phyloP scores from a whole-genome alignment of 2,329 filamentous ascomycete species.

The Tolypocladium capitatum region DNA sequence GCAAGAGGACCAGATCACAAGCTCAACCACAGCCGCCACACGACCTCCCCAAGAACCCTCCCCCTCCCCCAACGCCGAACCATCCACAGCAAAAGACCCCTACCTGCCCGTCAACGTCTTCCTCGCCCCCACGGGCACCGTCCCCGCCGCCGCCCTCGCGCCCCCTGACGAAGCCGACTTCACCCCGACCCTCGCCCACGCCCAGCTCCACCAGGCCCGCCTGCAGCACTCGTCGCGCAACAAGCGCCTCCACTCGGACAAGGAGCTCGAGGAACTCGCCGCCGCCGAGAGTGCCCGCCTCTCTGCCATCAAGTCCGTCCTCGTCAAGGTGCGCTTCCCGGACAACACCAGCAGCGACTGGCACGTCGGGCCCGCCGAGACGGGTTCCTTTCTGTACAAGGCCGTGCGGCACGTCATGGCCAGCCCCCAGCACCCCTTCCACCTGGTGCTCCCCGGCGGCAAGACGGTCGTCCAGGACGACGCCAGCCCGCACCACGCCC shows the following conservation, averaged over 20 bases:
- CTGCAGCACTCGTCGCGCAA: conserved; percentile 53
- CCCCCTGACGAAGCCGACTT: conserved; percentile 62
- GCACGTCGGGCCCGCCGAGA: conserved; percentile 54
- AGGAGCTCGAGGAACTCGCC: conserved; percentile 60
- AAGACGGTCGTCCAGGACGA: conserved; percentile 36
- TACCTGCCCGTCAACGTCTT: conserved; percentile 55
- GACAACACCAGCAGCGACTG: conserved; percentile 70
- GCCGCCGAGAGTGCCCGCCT: conserved; percentile 52
- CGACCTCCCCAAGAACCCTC: conserved; percentile 3
- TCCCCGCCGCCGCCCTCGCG: conserved; percentile 59
- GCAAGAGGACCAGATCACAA: conserved; percentile 1
- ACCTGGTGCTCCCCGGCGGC: conserved; percentile 49
- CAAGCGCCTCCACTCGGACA: conserved; percentile 67
- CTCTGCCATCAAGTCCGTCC: conserved; percentile 52
- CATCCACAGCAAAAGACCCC: conserved; percentile 14
- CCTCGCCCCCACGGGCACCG: conserved; percentile 59
- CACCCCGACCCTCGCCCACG: conserved; percentile 61
- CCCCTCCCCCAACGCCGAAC: background rate
- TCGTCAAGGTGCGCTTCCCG: conserved; percentile 74
- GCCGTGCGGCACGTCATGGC: conserved; percentile 64
- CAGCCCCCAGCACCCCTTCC: conserved; percentile 51
- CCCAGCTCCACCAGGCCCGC: conserved; percentile 58
- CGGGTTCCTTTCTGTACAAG: conserved; percentile 57
- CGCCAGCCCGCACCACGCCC: conserved; percentile 30
- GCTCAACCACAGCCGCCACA: conserved; percentile 9